A percentile compares a stretch with the other conserved stretches of the same genome.
Evolutionary conservation across 306 rosid genomes (phyloP).

Genomic region (Psophocarpus tetragonolobus): DNA sequence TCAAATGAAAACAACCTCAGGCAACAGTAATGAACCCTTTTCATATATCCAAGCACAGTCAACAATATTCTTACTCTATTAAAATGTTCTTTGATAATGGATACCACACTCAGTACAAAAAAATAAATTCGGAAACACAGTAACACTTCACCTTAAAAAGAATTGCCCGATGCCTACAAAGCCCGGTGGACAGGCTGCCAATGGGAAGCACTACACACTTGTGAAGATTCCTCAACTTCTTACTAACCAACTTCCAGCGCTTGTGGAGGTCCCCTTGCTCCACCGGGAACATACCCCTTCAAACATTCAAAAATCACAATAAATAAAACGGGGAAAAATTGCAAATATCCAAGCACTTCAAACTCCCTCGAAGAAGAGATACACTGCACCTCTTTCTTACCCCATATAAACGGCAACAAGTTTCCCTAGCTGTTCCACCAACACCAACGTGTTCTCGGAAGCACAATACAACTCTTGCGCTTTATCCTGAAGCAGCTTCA

Average conservation of each 20-base stretch:
- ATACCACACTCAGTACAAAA: neutral
- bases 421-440: conserved; percentile 90
- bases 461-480: conserved; percentile 77
- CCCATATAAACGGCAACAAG: conserved; percentile 95
- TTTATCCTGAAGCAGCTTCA: conserved; percentile 85
- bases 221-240: conserved; percentile 68
- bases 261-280: conserved; percentile 86
- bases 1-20: conserved; percentile 6
- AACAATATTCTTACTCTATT: neutral
- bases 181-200: conserved; percentile 82
- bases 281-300: conserved; percentile 77
- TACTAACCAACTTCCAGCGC: conserved; percentile 85
- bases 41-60: neutral
- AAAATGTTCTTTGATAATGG: neutral
- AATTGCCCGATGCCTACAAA: conserved; percentile 97
- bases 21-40: conserved; percentile 10
- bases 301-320: conserved; percentile 28
- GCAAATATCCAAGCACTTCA: neutral
- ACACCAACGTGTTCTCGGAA: conserved; percentile 62
- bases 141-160: conserved; percentile 81
- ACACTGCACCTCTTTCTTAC: conserved; percentile 40
- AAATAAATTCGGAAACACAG: neutral
- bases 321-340: neutral
- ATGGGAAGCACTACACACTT: conserved; percentile 92
- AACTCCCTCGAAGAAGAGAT: neutral